phyloP scores from a whole-genome alignment of 2,329 filamentous ascomycete genomes.

The Cladophialophora bantiana region DNA sequence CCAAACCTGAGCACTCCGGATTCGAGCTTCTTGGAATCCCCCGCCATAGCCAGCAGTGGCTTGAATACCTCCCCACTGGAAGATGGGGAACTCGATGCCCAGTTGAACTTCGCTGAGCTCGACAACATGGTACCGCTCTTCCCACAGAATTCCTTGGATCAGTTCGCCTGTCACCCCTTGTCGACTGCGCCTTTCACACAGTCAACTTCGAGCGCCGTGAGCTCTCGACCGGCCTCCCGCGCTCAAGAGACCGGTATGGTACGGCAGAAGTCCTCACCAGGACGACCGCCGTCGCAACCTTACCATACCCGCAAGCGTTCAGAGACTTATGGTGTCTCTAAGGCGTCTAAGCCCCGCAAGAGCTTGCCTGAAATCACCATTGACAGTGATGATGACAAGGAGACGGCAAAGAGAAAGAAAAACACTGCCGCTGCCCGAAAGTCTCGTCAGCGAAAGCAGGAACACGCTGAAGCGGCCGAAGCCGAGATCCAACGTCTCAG shows the following conservation, averaged over 20 bases:
- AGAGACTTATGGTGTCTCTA: constrained; percentile 69
- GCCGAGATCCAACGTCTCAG: constrained; percentile 38
- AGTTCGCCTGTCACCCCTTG: constrained; percentile 41
- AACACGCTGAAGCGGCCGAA: constrained; percentile 75
- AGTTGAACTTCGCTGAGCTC: constrained; percentile 38
- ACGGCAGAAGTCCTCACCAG: constrained; percentile 47
- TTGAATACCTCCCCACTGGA: constrained; percentile 40
- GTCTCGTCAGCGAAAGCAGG: constrained; percentile 81
- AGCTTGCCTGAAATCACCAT: constrained; percentile 74
- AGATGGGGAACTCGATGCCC: constrained; percentile 40
- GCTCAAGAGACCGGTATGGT: constrained; percentile 37
- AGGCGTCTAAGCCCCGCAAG: constrained; percentile 72
- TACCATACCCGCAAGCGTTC: constrained; percentile 66
- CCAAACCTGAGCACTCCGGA: constrained; percentile 75
- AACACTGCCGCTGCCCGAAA: constrained; percentile 90
- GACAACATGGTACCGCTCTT: constrained; percentile 38
- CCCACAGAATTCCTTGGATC: constrained; percentile 37
- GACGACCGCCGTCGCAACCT: constrained; percentile 43
- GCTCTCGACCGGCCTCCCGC: constrained; percentile 17
- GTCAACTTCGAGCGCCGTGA: constrained; percentile 27
- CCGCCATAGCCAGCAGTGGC: constrained; percentile 48
- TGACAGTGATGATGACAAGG: constrained; percentile 72
- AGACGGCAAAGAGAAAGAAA: constrained; percentile 87
- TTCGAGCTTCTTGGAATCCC: constrained; percentile 69
- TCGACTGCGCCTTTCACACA: constrained; percentile 39